These are phyloP conservation scores for Dactylellina leptospora DNA, from an alignment of 2,329 filamentous ascomycete genomes.

Conservation along the genomic window DNA sequence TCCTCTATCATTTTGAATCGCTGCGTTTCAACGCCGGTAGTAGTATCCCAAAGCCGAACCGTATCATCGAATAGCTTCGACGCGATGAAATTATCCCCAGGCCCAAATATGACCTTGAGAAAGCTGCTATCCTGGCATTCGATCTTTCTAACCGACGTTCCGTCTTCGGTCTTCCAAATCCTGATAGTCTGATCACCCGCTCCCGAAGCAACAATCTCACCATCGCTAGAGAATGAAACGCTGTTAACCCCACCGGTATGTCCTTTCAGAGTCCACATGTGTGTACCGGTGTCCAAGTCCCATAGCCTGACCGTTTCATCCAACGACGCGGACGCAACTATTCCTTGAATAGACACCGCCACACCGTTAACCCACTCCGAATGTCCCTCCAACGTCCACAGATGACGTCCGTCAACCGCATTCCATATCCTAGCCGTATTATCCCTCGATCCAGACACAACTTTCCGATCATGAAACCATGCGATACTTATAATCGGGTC, in stretches of 20 bases:
- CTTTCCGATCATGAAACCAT: not conserved
- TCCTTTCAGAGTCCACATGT: not conserved
- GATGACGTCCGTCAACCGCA: too few relatives aligned
- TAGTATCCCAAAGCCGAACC: not conserved
- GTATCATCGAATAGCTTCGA: not conserved
- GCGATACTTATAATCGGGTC: not conserved
- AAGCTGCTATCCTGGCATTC: not conserved
- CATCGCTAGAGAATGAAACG: not conserved
- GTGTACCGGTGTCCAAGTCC: not conserved
- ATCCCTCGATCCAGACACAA: not conserved
- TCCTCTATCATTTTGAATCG: too few relatives aligned
- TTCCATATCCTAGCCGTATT: not conserved
- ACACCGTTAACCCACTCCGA: not conserved
- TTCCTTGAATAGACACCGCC: not conserved
- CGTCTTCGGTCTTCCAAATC: not conserved
- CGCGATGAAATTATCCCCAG: not conserved
- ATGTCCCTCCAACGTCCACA: not conserved
- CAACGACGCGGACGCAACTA: not conserved
- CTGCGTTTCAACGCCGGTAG: not conserved
- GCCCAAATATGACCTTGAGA: not conserved
- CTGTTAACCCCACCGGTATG: not conserved
- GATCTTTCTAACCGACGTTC: not conserved
- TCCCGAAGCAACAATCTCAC: not conserved
- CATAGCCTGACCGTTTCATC: not conserved
- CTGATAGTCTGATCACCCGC: not conserved